Base-by-base conservation (phyloP, 2,329 filamentous ascomycete species). In the Madurella fahalii region DNA sequence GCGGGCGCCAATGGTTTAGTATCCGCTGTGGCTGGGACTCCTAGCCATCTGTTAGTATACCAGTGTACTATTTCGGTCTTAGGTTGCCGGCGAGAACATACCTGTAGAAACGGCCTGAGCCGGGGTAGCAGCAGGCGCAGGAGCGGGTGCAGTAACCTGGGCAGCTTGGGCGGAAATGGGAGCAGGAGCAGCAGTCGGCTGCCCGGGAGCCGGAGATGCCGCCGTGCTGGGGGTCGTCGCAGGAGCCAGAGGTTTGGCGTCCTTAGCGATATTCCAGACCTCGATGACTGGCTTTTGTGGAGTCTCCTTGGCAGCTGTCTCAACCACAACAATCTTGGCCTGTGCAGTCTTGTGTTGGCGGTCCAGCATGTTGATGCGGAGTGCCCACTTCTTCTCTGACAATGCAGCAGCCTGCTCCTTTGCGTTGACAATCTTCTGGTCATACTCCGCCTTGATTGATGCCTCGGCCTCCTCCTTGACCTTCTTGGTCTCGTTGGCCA, bases 251-350 rank as follows among this genome's bases (percentile, higher is more conserved):
- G 61, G 53, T 67, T 83, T 87, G 11, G 83, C 80, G 50, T 73
- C 76, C 71, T 93, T 92, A 0, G 87, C 91, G 51, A 89, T 74
- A 59, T 87, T 84, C 89, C 90, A 96, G 0, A 96, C 92, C 70
- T 96, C 91, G 9, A 76, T 82, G 4, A 97, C 90, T 0, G 91
- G 83, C 67, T 84, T 85, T 64, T 93, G 79, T 0, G 93, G 93
- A 0, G 92, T 96, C 46, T 95, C 87, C n/a, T 79, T 80, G 0
- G 87, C 90, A 12, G 93, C 92, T 45, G 84, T 88, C 65, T 91
- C 82, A 3, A 97, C 88, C 1, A 94, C 83, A 1, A 82, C 80
- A 32, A 95, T 73, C 73, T 94, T 95, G 4, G 86, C 88, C 48
- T 78, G 78, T 0, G 85, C 82, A 9, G 75, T 73, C 58, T 80